Evolutionary conservation across 2,329 filamentous ascomycete species (phyloP), one percentile per base, ranked within the genome.

Genomic region (Metarhizium sp.): DNA sequence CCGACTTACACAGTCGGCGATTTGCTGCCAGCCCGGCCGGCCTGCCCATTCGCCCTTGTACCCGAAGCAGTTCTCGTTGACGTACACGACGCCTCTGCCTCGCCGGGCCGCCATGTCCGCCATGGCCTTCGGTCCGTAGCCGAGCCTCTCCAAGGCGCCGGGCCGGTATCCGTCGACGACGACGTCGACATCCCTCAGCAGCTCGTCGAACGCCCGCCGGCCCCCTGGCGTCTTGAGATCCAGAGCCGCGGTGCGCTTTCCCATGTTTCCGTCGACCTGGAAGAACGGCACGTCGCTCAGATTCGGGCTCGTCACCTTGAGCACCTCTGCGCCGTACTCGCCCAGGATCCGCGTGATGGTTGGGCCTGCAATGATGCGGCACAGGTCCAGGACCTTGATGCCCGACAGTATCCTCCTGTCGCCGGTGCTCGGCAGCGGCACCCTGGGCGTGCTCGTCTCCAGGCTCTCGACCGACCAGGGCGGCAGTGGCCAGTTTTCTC

Each of bases 281-380:
- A 88, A 88, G 68, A 86, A 86, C 0, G 85, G 84, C 1, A 89
- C 82, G 58, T 89, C 86, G 4, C 81, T 80, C n/a, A 90, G 74
- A 49, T 81, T 73, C 0, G 84, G 79, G 7, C 81, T 82, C 2
- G 86, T 90, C 49, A 90, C 76, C 62, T 89, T 87, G 60, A 91
- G 76, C 0, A 91, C 86, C 53, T 85, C 80, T 7, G 87, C 87
- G 2, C 88, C 88, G 64, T 90, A 86, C 59, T 88, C 87, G n/a
- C 84, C 86, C 0, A 91, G 76, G 2, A 84, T 84, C 34, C 86
- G 80, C 3, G 82, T 82, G 60, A 90, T 84, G 4, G 84, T 81
- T n/a, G 87, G 87, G 0, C 86, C 87, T 3, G 87, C 87, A 59
- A 91, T 89, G 63, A 90, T 84, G 45, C 87, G 82, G 64, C 86